phyloP scores from a whole-genome alignment of 352 stramenopile species.

The Pythium apleroticum region DNA sequence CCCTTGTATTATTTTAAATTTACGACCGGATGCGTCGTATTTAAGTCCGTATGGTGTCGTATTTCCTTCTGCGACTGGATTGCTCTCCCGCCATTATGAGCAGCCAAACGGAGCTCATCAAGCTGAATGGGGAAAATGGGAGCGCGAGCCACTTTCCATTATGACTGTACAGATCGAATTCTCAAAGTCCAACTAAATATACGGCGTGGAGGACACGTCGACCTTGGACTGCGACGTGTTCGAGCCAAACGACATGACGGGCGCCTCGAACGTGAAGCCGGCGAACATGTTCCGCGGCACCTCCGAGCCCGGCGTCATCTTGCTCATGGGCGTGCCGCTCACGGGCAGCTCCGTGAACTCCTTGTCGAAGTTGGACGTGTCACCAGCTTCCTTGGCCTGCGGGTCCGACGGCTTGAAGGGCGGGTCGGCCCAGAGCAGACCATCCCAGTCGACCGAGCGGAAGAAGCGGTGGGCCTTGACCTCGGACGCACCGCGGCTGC shows the following conservation, averaged over 20 bases:
- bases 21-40: background rate
- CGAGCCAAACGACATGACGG: conserved; percentile 79
- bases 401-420: conserved; percentile 84
- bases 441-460: conserved; percentile 81
- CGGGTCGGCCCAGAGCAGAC: conserved; percentile 80
- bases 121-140: background rate
- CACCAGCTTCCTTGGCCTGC: conserved; percentile 82
- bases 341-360: conserved; percentile 89
- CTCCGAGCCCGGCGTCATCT: conserved; percentile 52
- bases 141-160: background rate
- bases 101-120: background rate
- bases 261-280: conserved; percentile 86
- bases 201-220: conserved; percentile 77
- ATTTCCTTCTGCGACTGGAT: background rate
- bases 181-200: conserved; percentile 69
- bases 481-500: conserved; percentile 70
- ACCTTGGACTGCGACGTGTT: conserved; percentile 88
- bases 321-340: conserved; percentile 75
- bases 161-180: conserved; percentile 5
- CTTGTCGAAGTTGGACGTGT: conserved; percentile 90
- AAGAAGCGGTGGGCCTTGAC: conserved; percentile 91
- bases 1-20: background rate
- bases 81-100: background rate
- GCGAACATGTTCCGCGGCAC: conserved; percentile 85
- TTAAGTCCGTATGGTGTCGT: too few relatives aligned